Percentiles rank a stretch among this genome's conserved stretches.
Evolutionary conservation across 805 yeast genomes (phyloP).

Genomic region (Blastobotrys peoriensis): DNA sequence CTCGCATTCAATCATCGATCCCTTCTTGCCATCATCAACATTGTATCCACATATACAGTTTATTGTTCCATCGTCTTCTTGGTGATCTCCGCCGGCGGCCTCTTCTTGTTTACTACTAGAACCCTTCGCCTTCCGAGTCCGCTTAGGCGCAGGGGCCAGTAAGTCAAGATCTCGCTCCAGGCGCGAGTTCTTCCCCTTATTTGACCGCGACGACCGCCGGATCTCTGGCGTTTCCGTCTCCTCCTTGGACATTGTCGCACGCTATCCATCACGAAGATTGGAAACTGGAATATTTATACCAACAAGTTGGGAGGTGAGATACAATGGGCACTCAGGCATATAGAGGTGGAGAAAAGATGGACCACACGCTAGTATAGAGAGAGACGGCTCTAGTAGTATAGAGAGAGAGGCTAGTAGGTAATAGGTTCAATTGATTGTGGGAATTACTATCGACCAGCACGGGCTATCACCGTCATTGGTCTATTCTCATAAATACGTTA

Average conservation of each 20-base stretch:
- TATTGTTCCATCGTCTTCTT: constrained; percentile 18
- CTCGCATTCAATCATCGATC: constrained; percentile 60
- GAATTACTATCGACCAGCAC: too few relatives aligned
- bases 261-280: too few relatives aligned
- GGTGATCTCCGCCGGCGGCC: constrained; percentile 8
- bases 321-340: too few relatives aligned
- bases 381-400: too few relatives aligned
- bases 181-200: constrained; percentile 33
- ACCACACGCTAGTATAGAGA: too few relatives aligned
- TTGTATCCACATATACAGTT: constrained; percentile 30
- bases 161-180: constrained; percentile 8
- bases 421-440: too few relatives aligned
- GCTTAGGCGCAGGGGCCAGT: constrained; percentile 9
- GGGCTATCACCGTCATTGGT: too few relatives aligned
- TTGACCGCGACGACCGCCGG: constrained; percentile 36
- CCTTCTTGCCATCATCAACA: constrained; percentile 33
- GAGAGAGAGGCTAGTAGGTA: too few relatives aligned
- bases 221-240: constrained; percentile 13
- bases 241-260: constrained; percentile 10
- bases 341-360: too few relatives aligned
- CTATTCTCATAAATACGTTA: too few relatives aligned
- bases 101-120: constrained; percentile 6
- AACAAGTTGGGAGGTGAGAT: too few relatives aligned
- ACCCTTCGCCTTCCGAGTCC: constrained; percentile 1
- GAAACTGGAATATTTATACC: too few relatives aligned